phyloP scores from a whole-genome alignment of 23 red algal genomes.

The Chondrus crispus region DNA sequence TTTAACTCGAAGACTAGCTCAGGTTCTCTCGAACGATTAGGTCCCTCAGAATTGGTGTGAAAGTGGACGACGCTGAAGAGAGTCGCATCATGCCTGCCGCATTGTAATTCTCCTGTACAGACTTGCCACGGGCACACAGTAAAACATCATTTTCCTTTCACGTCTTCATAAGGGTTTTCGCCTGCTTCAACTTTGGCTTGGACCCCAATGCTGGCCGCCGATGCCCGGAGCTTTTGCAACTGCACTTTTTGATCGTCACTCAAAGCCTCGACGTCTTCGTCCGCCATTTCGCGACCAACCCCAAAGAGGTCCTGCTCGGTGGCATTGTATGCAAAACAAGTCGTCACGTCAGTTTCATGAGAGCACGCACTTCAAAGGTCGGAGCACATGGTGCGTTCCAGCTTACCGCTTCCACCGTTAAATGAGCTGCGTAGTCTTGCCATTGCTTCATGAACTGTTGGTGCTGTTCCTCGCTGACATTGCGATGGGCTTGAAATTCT shows the following conservation, averaged over 20 bases:
- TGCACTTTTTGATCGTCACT: constrained; percentile 52
- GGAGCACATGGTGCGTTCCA: not conserved
- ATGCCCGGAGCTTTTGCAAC: constrained; percentile 13
- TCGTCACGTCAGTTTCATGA: not conserved
- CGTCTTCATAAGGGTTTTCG: constrained; percentile 35
- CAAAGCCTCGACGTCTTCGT: constrained; percentile 11
- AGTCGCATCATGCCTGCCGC: too few species aligned
- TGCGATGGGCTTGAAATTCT: constrained; percentile 52
- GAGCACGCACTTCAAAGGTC: not conserved
- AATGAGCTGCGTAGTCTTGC: constrained; percentile 57
- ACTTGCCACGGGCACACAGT: too few species aligned
- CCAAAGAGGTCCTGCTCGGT: constrained; percentile 28
- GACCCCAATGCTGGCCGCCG: constrained; percentile 26
- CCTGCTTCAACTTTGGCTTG: constrained; percentile 32
- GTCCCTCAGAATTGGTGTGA: not conserved
- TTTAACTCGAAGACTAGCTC: constrained; percentile 43
- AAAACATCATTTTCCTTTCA: too few species aligned
- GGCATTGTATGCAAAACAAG: not conserved
- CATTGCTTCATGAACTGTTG: constrained; percentile 45
- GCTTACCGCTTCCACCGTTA: constrained; percentile 34
- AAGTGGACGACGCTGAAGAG: too few species aligned
- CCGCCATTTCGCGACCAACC: constrained; percentile 32
- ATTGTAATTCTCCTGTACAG: too few species aligned
- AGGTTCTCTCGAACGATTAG: constrained; percentile 35
- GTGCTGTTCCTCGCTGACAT: constrained; percentile 37